phyloP scores from a whole-genome alignment of 495 filamentous ascomycete genomes.

The Trichoderma asperelloides region DNA sequence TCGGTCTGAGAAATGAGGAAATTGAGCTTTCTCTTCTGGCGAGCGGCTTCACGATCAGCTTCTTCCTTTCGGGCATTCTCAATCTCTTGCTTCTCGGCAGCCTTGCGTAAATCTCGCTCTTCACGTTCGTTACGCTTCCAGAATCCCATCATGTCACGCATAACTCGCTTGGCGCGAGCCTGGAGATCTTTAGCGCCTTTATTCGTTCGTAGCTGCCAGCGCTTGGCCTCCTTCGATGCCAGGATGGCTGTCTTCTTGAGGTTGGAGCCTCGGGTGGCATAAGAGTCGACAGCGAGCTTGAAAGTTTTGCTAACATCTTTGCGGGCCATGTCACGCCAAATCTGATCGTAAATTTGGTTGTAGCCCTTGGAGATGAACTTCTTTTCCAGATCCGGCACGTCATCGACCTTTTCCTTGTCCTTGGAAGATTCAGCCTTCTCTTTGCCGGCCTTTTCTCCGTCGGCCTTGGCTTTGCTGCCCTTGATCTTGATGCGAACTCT shows the following conservation, averaged over 20 bases:
- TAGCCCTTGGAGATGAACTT: slow-evolving; percentile 84
- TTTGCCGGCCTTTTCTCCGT: slow-evolving; percentile 30
- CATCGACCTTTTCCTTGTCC: slow-evolving; percentile 52
- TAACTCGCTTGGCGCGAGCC: slow-evolving; percentile 90
- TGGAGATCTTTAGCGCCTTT: slow-evolving; percentile 98
- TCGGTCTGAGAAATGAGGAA: slow-evolving; percentile 99
- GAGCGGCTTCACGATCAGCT: slow-evolving; percentile 90
- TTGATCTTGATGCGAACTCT: slow-evolving; percentile 49
- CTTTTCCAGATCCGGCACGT: slow-evolving; percentile 38
- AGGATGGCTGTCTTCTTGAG: slow-evolving; percentile 95
- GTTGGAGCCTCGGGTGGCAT: slow-evolving; percentile 78
- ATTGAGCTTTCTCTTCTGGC: slow-evolving; percentile 97
- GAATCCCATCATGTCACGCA: slow-evolving; percentile 99
- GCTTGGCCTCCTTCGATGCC: slow-evolving; percentile 90
- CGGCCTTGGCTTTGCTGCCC: slow-evolving; percentile 34
- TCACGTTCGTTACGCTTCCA: slow-evolving; percentile 99
- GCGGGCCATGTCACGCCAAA: slow-evolving; percentile 87
- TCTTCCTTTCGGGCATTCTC: slow-evolving; percentile 95
- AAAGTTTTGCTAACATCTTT: slow-evolving; percentile 91
- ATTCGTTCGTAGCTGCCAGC: slow-evolving; percentile 96
- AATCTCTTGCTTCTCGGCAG: slow-evolving; percentile 91
- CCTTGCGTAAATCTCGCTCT: slow-evolving; percentile 86
- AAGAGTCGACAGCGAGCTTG: slow-evolving; percentile 73
- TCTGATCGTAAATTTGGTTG: slow-evolving; percentile 96
- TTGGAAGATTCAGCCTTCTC: slow-evolving; percentile 12